Conservation (phyloP, 108 stramenopile species). For the Skeletonema tropicum region DNA sequence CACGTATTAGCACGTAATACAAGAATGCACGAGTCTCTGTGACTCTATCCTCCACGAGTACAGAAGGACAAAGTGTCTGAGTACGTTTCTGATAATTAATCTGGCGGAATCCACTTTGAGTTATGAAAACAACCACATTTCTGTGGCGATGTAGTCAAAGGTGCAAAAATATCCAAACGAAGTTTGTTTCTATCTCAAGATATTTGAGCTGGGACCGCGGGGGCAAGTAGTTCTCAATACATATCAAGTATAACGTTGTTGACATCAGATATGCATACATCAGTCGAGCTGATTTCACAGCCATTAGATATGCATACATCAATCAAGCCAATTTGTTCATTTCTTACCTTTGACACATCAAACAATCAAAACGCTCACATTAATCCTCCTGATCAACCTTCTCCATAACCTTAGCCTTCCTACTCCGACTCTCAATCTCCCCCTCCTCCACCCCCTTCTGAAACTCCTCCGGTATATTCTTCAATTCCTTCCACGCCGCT, state of each 20-base stretch:
- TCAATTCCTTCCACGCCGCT: conserved; percentile 46
- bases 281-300: background rate
- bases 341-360: background rate
- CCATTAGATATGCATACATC: background rate
- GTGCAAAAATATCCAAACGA: background rate
- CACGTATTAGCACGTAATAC: background rate
- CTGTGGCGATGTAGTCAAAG: background rate
- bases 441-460: conserved; percentile 81
- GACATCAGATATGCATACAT: background rate
- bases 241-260: background rate
- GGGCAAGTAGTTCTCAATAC: no score
- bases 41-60: conserved; percentile 41
- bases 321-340: background rate
- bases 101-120: conserved; percentile 5
- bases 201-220: background rate
- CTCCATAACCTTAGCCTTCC: conserved; percentile 76
- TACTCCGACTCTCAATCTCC: conserved; percentile 61
- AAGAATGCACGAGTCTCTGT: conserved; percentile 47
- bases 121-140: conserved; percentile 2
- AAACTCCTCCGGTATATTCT: conserved; percentile 77
- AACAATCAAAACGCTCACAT: no score
- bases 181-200: background rate
- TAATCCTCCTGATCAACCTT: conserved; percentile 37
- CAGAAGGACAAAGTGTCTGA: conserved; percentile 51
- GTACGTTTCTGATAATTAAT: conserved; percentile 17